Percentiles rank a stretch among this genome's conserved stretches.
These are phyloP conservation scores for Podospora anserina DNA, from an alignment of 495 filamentous ascomycete species.

Conservation along the genomic window DNA sequence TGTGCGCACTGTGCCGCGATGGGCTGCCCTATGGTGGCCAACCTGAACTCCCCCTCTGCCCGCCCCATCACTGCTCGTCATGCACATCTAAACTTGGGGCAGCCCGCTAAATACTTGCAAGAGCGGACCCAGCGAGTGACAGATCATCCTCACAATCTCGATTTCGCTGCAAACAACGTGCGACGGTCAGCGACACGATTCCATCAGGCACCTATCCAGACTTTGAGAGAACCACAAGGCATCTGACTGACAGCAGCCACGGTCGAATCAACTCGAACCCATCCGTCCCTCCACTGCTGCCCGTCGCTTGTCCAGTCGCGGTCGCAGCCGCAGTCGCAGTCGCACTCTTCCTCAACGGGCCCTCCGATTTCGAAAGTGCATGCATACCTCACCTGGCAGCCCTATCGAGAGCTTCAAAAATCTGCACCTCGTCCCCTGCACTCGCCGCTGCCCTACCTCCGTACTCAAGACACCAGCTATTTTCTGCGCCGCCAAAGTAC, in stretches of 20 bases:
- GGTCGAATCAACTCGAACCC: not conserved
- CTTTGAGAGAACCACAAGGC: too few species aligned
- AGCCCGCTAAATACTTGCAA: conserved; percentile 6
- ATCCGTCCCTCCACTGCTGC: too few species aligned
- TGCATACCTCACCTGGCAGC: not conserved
- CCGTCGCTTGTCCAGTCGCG: not conserved
- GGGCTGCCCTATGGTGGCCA: not conserved
- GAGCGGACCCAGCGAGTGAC: conserved; percentile 2
- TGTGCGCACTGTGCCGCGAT: conserved; percentile 1
- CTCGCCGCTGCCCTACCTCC: not conserved
- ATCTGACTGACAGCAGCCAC: not conserved
- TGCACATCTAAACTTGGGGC: conserved; percentile 5
- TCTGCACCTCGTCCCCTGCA: not conserved
- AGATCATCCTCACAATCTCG: not conserved
- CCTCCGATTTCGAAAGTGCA: not conserved
- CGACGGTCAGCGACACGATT: not conserved
- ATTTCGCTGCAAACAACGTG: not conserved
- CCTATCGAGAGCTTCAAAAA: conserved; percentile 1
- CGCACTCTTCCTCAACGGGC: not conserved
- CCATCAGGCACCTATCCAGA: not conserved
- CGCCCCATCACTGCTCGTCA: conserved; percentile 5
- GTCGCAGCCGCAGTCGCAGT: not conserved
- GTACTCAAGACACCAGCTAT: not conserved
- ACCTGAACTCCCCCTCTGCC: not conserved
- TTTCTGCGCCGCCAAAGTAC: not conserved